Conservation (phyloP, 1,284 basidiomycete species). For the Trichosporon coremiiforme region DNA sequence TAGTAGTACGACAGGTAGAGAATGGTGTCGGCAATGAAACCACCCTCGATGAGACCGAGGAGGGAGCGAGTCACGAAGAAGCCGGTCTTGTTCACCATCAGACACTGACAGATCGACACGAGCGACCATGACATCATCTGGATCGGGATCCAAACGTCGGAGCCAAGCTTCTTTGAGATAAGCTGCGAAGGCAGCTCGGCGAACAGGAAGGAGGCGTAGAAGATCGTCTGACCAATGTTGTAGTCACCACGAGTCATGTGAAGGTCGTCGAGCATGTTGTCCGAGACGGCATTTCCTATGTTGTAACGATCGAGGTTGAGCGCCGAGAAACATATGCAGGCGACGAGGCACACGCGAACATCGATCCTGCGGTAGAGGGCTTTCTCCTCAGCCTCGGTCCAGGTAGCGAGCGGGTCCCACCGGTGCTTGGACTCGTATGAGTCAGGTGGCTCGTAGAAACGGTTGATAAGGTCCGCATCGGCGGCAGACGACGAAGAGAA, state of each 20-base stretch:
- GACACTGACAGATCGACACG: slow-evolving; percentile 45
- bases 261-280: slow-evolving; percentile 55
- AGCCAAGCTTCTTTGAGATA: slow-evolving; percentile 55
- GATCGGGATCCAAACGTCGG: slow-evolving; percentile 54
- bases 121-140: slow-evolving; percentile 54
- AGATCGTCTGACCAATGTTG: slow-evolving; percentile 51
- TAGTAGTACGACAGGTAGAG: slow-evolving; percentile 57
- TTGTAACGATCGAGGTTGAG: slow-evolving; percentile 50
- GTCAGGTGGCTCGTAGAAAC: slow-evolving; percentile 44
- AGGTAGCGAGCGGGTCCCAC: slow-evolving; percentile 52
- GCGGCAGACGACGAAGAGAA: neutral
- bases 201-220: slow-evolving; percentile 43
- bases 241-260: slow-evolving; percentile 52
- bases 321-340: slow-evolving; percentile 47
- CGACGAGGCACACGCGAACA: slow-evolving; percentile 38
- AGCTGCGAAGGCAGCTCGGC: slow-evolving; percentile 54
- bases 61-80: slow-evolving; percentile 47
- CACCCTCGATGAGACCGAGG: slow-evolving; percentile 53
- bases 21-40: slow-evolving; percentile 56
- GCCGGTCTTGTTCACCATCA: slow-evolving; percentile 35
- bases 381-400: slow-evolving; percentile 53
- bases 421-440: slow-evolving; percentile 49
- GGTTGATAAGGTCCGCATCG: slow-evolving; percentile 20
- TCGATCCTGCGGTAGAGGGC: slow-evolving; percentile 44
- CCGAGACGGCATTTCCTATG: slow-evolving; percentile 48